phyloP scores from a whole-genome alignment of 2,329 filamentous ascomycete genomes.

The Onygenales sp. region DNA sequence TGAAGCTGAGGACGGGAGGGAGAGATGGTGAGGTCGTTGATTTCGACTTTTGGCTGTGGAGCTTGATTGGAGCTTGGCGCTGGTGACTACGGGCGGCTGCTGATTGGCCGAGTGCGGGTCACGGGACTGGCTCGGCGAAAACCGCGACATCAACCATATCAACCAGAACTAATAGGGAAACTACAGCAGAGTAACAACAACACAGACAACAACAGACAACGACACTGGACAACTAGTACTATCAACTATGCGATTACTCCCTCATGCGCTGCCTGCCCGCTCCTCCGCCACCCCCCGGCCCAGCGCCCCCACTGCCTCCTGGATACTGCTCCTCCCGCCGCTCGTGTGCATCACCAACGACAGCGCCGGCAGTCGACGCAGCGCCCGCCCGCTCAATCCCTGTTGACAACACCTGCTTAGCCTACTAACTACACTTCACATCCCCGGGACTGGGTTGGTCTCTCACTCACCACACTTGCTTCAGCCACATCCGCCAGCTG shows the following conservation, averaged over 20 bases:
- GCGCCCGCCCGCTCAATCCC: conserved; percentile 33
- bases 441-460: conserved; percentile 7
- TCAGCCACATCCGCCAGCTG: conserved; percentile 20
- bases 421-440: not conserved
- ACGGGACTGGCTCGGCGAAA: conserved; percentile 6
- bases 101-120: conserved; percentile 9
- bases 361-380: conserved; percentile 32
- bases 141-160: not conserved
- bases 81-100: conserved; percentile 2
- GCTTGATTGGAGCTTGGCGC: conserved; percentile 8
- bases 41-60: conserved; percentile 5
- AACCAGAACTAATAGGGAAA: not conserved
- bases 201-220: not conserved
- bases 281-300: conserved; percentile 26
- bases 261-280: conserved; percentile 4
- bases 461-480: conserved; percentile 18
- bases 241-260: conserved; percentile 9
- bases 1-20: not conserved
- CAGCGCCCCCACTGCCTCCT: conserved; percentile 30
- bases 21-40: not conserved
- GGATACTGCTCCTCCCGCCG: conserved; percentile 22
- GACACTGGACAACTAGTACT: not conserved
- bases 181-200: not conserved
- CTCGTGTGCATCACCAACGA: conserved; percentile 32
- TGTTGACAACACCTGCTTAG: conserved; percentile 7